Evolutionary conservation across 148 eudicot genomes (phyloP).

Genomic region (Linanthus parryae): DNA sequence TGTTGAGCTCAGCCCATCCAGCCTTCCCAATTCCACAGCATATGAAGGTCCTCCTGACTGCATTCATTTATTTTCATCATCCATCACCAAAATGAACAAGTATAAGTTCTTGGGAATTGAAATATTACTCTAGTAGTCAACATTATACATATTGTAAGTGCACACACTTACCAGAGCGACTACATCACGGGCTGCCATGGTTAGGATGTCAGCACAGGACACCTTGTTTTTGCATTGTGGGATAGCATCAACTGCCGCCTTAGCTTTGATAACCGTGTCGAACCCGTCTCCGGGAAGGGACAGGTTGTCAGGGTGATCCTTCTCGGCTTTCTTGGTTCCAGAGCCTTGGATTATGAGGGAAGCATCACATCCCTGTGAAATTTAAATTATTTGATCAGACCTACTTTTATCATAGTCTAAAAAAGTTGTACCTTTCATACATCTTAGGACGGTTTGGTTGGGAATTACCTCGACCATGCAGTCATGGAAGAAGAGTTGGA

Average conservation of each 20-base stretch:
- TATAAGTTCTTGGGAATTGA: too few species aligned
- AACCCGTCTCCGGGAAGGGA: conserved; percentile 82
- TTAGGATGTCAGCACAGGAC: conserved; percentile 68
- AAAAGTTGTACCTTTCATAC: neutral
- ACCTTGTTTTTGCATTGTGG: conserved; percentile 45
- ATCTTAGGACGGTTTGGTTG: neutral
- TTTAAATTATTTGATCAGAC: neutral
- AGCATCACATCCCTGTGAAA: conserved; percentile 68
- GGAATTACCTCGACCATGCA: conserved; percentile 54
- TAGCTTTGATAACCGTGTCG: conserved; percentile 67
- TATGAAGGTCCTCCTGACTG: conserved; percentile 70
- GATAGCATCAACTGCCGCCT: conserved; percentile 48
- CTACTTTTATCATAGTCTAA: neutral
- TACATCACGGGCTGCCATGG: conserved; percentile 62
- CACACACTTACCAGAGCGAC: conserved; percentile 44
- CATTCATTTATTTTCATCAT: too few species aligned
- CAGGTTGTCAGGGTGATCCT: conserved; percentile 61
- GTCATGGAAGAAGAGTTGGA: conserved; percentile 89
- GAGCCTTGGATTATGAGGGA: conserved; percentile 53
- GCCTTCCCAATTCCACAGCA: conserved; percentile 68
- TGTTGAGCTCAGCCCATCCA: conserved; percentile 60
- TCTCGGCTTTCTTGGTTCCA: conserved; percentile 51
- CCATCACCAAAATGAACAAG: too few species aligned
- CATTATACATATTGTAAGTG: too few species aligned
- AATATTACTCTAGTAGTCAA: too few species aligned